phyloP scores from a whole-genome alignment of 2,329 filamentous ascomycete species.

The Fusarium graminum region DNA sequence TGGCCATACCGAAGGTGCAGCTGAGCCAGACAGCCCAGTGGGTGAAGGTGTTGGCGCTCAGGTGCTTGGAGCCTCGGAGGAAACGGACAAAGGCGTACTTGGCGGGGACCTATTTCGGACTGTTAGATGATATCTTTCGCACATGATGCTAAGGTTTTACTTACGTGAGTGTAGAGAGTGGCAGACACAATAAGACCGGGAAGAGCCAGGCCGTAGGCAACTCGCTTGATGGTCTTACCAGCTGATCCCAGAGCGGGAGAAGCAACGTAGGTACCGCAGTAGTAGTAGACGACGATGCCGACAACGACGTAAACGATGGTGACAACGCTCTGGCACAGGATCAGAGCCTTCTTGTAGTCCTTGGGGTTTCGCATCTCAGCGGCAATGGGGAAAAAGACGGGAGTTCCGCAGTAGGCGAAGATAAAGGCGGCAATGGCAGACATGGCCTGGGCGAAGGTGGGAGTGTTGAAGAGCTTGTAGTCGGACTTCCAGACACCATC shows the following conservation, averaged over 20 bases:
- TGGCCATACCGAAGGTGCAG: slow-evolving; percentile 46
- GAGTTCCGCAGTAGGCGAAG: slow-evolving; percentile 56
- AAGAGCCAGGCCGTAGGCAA: slow-evolving; percentile 57
- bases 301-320: slow-evolving; percentile 53
- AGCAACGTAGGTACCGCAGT: slow-evolving; percentile 61
- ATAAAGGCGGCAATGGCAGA: slow-evolving; percentile 53
- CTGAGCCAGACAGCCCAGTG: slow-evolving; percentile 53
- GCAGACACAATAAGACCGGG: slow-evolving; percentile 50
- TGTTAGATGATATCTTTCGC: accelerated
- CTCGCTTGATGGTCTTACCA: slow-evolving; percentile 57
- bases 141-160: accelerated
- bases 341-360: slow-evolving; percentile 48
- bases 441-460: slow-evolving; percentile 52
- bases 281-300: slow-evolving; percentile 60
- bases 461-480: slow-evolving; percentile 51
- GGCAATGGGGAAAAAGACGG: slow-evolving; percentile 53
- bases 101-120: slow-evolving; percentile 18
- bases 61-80: slow-evolving; percentile 51
- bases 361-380: slow-evolving; percentile 53
- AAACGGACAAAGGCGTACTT: slow-evolving; percentile 39
- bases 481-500: slow-evolving; percentile 49
- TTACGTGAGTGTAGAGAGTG: slow-evolving; percentile 49
- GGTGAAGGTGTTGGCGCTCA: slow-evolving; percentile 47
- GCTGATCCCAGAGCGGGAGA: slow-evolving; percentile 64
- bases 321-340: slow-evolving; percentile 49